Evolutionary conservation across 345 rosid species (phyloP).

Genomic region (Rhodamnia rubescens): DNA sequence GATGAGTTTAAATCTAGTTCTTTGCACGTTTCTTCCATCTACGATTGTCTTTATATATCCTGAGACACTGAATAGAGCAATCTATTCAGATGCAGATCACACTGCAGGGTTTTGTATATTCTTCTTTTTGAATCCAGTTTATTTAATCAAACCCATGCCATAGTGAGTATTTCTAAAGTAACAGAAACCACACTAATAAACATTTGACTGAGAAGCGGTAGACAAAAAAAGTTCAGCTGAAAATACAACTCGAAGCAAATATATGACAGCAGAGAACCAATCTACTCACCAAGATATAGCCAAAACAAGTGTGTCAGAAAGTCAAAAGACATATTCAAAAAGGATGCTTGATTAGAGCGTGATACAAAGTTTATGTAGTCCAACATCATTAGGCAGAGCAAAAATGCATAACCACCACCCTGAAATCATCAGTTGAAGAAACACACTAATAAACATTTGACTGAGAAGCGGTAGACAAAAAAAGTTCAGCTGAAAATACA

Average conservation of each 20-base stretch:
- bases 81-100: not conserved
- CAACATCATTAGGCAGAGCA: not conserved
- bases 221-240: not conserved
- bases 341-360: not conserved
- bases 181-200: not conserved
- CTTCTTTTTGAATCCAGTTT: not conserved
- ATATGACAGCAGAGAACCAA: not conserved
- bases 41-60: not conserved
- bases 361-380: not conserved
- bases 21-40: not conserved
- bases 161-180: not conserved
- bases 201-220: not conserved
- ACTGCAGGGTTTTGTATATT: not conserved
- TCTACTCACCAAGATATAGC: not conserved
- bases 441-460: not conserved
- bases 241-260: not conserved
- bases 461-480: not conserved
- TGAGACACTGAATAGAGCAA: not conserved
- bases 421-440: not conserved
- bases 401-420: not conserved
- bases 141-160: not conserved
- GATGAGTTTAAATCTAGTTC: constrained; percentile 16
- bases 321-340: not conserved
- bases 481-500: not conserved
- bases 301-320: not conserved